phyloP scores from a whole-genome alignment of 805 yeast genomes.

The Blastobotrys chiropterorum region DNA sequence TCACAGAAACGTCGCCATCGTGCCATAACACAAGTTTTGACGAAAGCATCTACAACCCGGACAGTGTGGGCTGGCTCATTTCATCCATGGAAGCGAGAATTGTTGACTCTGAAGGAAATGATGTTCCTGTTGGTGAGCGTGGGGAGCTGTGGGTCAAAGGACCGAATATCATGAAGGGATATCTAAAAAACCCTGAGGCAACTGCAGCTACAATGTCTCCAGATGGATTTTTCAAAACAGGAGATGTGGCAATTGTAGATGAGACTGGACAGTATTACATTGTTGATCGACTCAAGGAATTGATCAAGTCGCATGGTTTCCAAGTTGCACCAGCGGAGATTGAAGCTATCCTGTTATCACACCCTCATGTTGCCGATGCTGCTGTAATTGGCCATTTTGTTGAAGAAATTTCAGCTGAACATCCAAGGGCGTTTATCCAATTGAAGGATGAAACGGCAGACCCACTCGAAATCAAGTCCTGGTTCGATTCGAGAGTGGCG shows the following conservation, averaged over 20 bases:
- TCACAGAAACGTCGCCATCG: slow-evolving; percentile 57
- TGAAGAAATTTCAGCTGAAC: slow-evolving; percentile 75
- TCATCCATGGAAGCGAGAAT: slow-evolving; percentile 48
- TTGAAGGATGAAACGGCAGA: slow-evolving; percentile 17
- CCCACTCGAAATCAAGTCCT: slow-evolving; percentile 23
- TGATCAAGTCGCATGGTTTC: slow-evolving; percentile 68
- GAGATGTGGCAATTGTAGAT: slow-evolving; percentile 45
- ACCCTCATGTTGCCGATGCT: slow-evolving; percentile 70
- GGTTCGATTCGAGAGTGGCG: slow-evolving; percentile 34
- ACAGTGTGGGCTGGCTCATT: slow-evolving; percentile 39
- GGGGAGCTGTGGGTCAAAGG: slow-evolving; percentile 58
- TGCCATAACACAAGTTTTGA: slow-evolving; percentile 32
- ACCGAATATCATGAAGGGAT: slow-evolving; percentile 47
- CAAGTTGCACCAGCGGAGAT: slow-evolving; percentile 93
- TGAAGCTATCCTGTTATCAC: slow-evolving; percentile 73
- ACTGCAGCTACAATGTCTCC: slow-evolving; percentile 40
- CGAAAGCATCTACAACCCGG: slow-evolving; percentile 36
- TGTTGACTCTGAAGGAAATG: slow-evolving; percentile 37
- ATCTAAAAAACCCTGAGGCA: slow-evolving; percentile 44
- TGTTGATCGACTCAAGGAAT: slow-evolving; percentile 60
- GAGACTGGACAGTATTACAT: slow-evolving; percentile 37
- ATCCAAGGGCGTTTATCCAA: slow-evolving; percentile 34
- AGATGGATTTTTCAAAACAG: slow-evolving; percentile 55
- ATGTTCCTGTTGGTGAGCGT: slow-evolving; percentile 40
- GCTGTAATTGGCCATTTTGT: slow-evolving; percentile 76